Percentiles rank a stretch among this genome's conserved stretches.
phyloP scores from a whole-genome alignment of 2,329 filamentous ascomycete genomes.

The Apiospora rasikravindrae region DNA sequence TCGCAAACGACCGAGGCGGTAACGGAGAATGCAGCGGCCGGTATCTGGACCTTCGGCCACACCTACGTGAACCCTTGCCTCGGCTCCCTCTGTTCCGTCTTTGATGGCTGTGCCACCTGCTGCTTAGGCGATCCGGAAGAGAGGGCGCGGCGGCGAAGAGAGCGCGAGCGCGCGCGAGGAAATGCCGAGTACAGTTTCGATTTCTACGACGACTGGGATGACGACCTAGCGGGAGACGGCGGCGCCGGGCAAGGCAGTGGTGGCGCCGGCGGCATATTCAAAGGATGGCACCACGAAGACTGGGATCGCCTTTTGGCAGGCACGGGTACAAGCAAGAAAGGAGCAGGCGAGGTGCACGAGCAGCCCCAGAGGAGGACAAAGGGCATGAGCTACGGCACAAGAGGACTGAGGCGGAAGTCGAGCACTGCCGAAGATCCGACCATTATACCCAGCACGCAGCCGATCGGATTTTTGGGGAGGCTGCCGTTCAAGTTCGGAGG shows the following conservation, averaged over 20 bases:
- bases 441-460: slow-evolving; percentile 85
- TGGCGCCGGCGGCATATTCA: slow-evolving; percentile 62
- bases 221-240: slow-evolving; percentile 50
- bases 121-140: slow-evolving; percentile 77
- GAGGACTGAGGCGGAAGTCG: slow-evolving; percentile 56
- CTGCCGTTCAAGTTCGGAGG: slow-evolving; percentile 86
- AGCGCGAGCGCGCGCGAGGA: slow-evolving; percentile 63
- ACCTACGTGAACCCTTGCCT: slow-evolving; percentile 85
- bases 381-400: slow-evolving; percentile 89
- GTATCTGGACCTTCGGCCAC: slow-evolving; percentile 88
- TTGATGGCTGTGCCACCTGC: slow-evolving; percentile 75
- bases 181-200: slow-evolving; percentile 87
- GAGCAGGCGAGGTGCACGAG: slow-evolving; percentile 62
- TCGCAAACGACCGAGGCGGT: slow-evolving; percentile 88
- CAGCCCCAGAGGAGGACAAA: slow-evolving; percentile 56
- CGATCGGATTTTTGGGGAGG: slow-evolving; percentile 82
- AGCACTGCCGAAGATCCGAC: slow-evolving; percentile 74
- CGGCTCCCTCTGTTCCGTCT: slow-evolving; percentile 64
- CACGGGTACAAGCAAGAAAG: slow-evolving; percentile 44
- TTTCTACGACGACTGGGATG: slow-evolving; percentile 98
- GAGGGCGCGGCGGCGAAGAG: slow-evolving; percentile 69
- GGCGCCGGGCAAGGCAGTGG: slow-evolving; percentile 44
- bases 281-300: slow-evolving; percentile 80
- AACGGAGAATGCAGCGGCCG: slow-evolving; percentile 89
- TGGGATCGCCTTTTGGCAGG: slow-evolving; percentile 82